A percentile compares a stretch with the other conserved stretches of the same genome.
These are phyloP conservation scores for Leccinum uliginosum DNA, from an alignment of 768 basidiomycete species.

Conservation along the genomic window DNA sequence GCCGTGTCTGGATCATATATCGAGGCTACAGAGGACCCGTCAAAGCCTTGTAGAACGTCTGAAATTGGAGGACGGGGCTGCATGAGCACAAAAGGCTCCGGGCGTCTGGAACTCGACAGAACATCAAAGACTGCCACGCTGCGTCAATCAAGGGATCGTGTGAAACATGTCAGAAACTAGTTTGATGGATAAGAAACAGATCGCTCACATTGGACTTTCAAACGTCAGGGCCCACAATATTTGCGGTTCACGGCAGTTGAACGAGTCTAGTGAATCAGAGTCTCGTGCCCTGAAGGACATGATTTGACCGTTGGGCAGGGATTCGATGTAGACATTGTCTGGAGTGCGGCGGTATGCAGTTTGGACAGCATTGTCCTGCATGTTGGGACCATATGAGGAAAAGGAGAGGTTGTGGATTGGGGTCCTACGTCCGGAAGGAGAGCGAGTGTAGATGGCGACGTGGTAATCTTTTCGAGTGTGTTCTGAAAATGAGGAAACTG, in stretches of 20 bases:
- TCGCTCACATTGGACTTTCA: slow-evolving; percentile 61
- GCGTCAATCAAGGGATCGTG: neutral
- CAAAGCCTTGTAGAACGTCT: slow-evolving; percentile 58
- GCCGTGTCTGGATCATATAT: slow-evolving; percentile 51
- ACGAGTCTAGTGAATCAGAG: slow-evolving; percentile 24
- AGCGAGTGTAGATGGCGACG: slow-evolving; percentile 72
- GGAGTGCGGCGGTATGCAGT: slow-evolving; percentile 68
- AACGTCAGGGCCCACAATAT: slow-evolving; percentile 61
- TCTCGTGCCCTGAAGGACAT: slow-evolving; percentile 60
- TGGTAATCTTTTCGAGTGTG: slow-evolving; percentile 67
- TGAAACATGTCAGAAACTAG: neutral
- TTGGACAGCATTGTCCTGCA: slow-evolving; percentile 73
- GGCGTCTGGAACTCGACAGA: slow-evolving; percentile 40
- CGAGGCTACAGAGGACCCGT: slow-evolving; percentile 34
- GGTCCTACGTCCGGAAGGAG: slow-evolving; percentile 32
- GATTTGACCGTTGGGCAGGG: slow-evolving; percentile 73
- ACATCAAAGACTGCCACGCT: slow-evolving; percentile 87
- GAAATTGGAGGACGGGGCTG: slow-evolving; percentile 79
- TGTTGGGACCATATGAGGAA: slow-evolving; percentile 91
- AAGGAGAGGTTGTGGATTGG: slow-evolving; percentile 81
- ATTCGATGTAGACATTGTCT: slow-evolving; percentile 79
- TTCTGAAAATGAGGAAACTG: slow-evolving; percentile 1
- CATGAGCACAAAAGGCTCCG: slow-evolving; percentile 75
- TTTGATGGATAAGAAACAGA: neutral
- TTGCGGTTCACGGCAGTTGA: slow-evolving; percentile 31